Base-by-base conservation (phyloP, 768 basidiomycete species). In the Russula brevipes region DNA sequence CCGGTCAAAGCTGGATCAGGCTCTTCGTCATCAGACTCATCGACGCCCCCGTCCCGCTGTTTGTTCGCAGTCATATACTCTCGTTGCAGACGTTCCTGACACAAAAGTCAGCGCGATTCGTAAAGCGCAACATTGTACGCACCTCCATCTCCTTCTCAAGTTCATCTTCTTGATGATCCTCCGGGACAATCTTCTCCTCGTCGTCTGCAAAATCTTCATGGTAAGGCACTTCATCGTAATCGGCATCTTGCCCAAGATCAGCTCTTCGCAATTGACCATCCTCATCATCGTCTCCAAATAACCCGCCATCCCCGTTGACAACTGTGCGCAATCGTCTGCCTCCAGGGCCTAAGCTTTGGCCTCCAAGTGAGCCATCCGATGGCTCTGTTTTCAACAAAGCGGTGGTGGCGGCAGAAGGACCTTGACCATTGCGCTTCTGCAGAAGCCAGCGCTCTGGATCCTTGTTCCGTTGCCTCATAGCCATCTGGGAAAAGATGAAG, bases 171-270 rank as follows among this genome's bases (percentile, higher is more conserved):
- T 91, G 84, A 59, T 84, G 82, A 59, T 89, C 88, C 12, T 84
- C 81, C 16, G 81, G 81, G 73, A 85, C 81, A 54, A 75, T 69
- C 69, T 84, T 85, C 69, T 94, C 92, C 39, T 94, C 92, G 63
- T 94, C 92, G 69, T 94, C 92, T 3, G 89, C 88, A 69, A 92
- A 88, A 17, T 89, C 87, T 69, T 88, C 89, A 69, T 94, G 91
- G 67, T 83, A 94, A 7, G 86, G 79, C 59, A 89, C 81, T 72
- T 94, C 92, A 70, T 94, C 92, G 63, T 89, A 70, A 69, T 89
- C 89, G 6, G 89, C 91, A 66, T 94, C 91, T 19, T 78, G 86
- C 16, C 87, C 89, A 67, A 81, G 77, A 69, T 88, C 87, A 64
- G 77, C 81, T 71, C 82, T 81, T 59, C 77, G 78, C 66, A 77